Conservation (phyloP, 2,329 filamentous ascomycete species). For the Alternaria gaisen region DNA sequence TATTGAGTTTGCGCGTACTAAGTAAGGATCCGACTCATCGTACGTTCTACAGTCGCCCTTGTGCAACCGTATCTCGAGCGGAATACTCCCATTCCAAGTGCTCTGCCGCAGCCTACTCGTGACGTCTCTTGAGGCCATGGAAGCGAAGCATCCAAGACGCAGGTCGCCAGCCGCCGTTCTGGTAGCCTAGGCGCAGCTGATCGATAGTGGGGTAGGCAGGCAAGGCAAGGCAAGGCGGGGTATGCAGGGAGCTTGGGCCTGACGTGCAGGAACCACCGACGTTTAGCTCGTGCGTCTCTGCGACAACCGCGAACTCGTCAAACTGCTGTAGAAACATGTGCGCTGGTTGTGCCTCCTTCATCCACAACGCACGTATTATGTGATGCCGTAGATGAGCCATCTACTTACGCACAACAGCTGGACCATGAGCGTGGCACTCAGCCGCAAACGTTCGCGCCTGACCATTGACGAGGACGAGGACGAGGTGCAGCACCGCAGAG, state of each 20-base stretch:
- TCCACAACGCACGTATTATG: constrained; percentile 1
- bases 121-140: constrained; percentile 44
- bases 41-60: constrained; percentile 68
- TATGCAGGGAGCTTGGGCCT: constrained; percentile 18
- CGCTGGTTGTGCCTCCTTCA: constrained; percentile 12
- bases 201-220: constrained; percentile 17
- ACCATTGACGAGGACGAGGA: constrained; percentile 37
- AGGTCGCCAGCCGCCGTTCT: constrained; percentile 15
- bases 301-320: constrained; percentile 28
- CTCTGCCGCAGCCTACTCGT: constrained; percentile 55
- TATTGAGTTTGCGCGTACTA: constrained; percentile 55
- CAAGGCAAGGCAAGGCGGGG: constrained; percentile 16
- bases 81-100: constrained; percentile 68
- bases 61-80: constrained; percentile 67
- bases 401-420: constrained; percentile 25
- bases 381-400: constrained; percentile 27
- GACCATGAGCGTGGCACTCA: constrained; percentile 43
- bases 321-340: constrained; percentile 13
- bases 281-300: constrained; percentile 28
- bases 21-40: constrained; percentile 67
- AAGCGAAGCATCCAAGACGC: constrained; percentile 15
- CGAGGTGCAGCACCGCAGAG: constrained; percentile 28
- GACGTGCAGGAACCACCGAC: constrained; percentile 6
- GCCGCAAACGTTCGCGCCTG: constrained; percentile 47
- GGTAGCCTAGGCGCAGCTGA: constrained; percentile 24